Conservation (phyloP, 163 green algal genomes). For the Chloromonas sp. region DNA sequence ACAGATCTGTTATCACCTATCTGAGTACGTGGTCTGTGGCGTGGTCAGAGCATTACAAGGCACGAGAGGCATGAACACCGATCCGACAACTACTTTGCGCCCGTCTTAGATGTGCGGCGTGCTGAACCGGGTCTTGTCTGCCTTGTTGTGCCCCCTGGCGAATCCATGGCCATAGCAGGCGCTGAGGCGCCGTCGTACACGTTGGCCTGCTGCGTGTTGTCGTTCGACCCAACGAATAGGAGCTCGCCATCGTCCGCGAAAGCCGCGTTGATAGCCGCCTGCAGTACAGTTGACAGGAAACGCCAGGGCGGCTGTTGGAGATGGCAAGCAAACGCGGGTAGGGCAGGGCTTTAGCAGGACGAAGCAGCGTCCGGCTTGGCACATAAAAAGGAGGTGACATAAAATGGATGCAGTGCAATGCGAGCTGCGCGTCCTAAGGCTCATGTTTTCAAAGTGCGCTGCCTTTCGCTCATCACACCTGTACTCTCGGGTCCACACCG, state of each 20-base stretch:
- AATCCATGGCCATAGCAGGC: neutral
- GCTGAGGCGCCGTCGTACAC: neutral
- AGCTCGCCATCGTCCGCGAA: conserved; percentile 54
- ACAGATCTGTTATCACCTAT: too few species aligned
- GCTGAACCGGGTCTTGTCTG: neutral
- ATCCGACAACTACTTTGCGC: neutral
- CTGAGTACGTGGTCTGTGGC: too few species aligned
- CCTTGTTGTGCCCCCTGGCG: neutral
- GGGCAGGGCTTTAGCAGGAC: neutral
- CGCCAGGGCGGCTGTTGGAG: too few species aligned
- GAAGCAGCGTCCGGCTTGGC: neutral
- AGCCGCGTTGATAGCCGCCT: conserved; percentile 56
- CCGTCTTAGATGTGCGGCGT: neutral
- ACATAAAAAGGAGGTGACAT: too few species aligned
- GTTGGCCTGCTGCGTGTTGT: neutral
- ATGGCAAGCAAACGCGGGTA: neutral
- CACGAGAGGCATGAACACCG: too few species aligned
- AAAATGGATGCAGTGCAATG: too few species aligned
- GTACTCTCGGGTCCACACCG: conserved; percentile 35
- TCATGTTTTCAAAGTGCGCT: too few species aligned
- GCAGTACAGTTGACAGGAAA: neutral
- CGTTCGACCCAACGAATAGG: conserved; percentile 34
- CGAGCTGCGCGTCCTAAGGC: too few species aligned
- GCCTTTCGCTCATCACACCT: conserved; percentile 14
- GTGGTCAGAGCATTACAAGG: too few species aligned